Evolutionary conservation across 441 rosid species (phyloP), one percentile per base, ranked within the genome.

Genomic region (Euphorbia celastroides): DNA sequence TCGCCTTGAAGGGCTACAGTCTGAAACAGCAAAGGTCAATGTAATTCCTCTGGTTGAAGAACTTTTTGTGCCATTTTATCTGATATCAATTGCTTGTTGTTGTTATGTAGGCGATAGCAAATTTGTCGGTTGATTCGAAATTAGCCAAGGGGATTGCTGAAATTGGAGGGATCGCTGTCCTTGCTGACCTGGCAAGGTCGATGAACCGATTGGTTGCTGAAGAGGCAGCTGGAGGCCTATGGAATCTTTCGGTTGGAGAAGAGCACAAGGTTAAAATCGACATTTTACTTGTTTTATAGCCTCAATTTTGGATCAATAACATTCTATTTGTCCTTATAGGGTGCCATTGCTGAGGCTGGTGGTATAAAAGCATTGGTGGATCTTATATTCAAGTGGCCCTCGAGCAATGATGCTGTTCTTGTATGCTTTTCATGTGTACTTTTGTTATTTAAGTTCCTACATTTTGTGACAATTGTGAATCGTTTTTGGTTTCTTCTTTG

Each of bases 221-320:
- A 77, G 99, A 92, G 82, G 99, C 99, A 67, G 98, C 98, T 50
- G 99, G 99, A 71, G 99, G 99, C 64, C 80, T 92, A 23, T 95
- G 99, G 99, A 95, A 95, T 79, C 97, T 95, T 69, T 95, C 99
- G 7, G 98, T 95, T 10, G 99, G 99, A 78, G 99, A 95, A 83
- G 99, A 92, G 72, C 99, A 95, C 81, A 95, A 95, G 93, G 98
- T 88, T 75, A 26, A 61, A 68, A 62, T 55, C 34, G 28, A 31
- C 54, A 52, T 30, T 32, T 67, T 54, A 64, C 22, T 67, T 54
- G 60, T 42, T 48, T 63, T 46, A 28, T 48, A 19, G 50, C 56
- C 44, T 42, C 41, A 31, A 31, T 23, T n/a, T 70, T 64, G 20
- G 59, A 13, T 19, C 30, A 16, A 60, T 22, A 36, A 19, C 62